These are phyloP conservation scores for Micromonas pusilla DNA, from an alignment of 139 green algal genomes.

Conservation along the genomic window DNA sequence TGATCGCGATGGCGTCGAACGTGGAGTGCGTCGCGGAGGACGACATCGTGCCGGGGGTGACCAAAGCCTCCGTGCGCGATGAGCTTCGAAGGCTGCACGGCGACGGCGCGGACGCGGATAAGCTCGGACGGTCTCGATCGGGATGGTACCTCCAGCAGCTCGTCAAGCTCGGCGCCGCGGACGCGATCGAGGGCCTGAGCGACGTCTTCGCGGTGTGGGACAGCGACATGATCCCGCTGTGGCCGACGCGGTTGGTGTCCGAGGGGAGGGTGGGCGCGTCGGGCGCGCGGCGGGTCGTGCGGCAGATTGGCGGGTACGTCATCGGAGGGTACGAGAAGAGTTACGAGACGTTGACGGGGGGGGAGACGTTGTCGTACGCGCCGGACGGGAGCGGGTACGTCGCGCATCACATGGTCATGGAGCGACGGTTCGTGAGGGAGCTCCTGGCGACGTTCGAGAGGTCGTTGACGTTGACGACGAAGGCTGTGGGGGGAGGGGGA, in stretches of 20 bases:
- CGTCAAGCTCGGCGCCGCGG: constrained; percentile 16
- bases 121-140: neutral
- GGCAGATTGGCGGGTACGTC: constrained; percentile 17
- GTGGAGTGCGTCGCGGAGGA: constrained; percentile 25
- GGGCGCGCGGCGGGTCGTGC: neutral
- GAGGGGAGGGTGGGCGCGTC: too few species aligned
- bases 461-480: neutral
- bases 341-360: constrained; percentile 14
- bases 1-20: neutral
- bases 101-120: neutral
- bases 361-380: constrained; percentile 7
- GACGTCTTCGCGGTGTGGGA: constrained; percentile 23
- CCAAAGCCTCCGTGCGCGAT: neutral
- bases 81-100: neutral
- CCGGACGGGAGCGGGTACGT: constrained; percentile 4
- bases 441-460: neutral
- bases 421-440: neutral
- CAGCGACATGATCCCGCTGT: constrained; percentile 29
- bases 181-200: neutral
- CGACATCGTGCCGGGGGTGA: constrained; percentile 6
- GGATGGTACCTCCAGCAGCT: constrained; percentile 31
- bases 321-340: neutral
- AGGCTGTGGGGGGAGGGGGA: neutral
- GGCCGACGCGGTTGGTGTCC: neutral
- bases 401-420: constrained; percentile 19